phyloP scores from a whole-genome alignment of 179 eudicot species.

The Silene coronaria region DNA sequence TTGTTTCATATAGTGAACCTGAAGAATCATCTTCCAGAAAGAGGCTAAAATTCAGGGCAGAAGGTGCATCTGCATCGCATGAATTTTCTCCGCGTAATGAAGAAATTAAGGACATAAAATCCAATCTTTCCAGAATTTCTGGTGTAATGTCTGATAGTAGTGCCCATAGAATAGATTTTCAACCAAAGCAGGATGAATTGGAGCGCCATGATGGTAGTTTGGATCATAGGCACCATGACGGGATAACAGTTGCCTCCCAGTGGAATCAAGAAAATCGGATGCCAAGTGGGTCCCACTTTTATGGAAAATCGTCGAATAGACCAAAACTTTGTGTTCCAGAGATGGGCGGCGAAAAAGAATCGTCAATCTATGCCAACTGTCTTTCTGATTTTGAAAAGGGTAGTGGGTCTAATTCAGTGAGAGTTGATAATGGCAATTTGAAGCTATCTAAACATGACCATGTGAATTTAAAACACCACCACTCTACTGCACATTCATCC shows the following conservation, averaged over 20 bases:
- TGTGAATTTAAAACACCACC: slow-evolving; percentile 19
- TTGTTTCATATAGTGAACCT: slow-evolving; percentile 21
- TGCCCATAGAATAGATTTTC: slow-evolving; percentile 17
- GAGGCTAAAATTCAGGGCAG: slow-evolving; percentile 20
- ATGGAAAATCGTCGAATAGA: slow-evolving; percentile 18
- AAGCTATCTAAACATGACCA: slow-evolving; percentile 18
- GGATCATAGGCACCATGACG: slow-evolving; percentile 5
- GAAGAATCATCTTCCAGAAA: slow-evolving; percentile 21
- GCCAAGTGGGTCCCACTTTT: slow-evolving; percentile 20
- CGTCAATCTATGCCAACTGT: slow-evolving; percentile 16
- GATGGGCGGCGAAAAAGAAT: slow-evolving; percentile 22
- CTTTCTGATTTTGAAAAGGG: slow-evolving; percentile 26
- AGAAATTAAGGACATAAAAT: slow-evolving; percentile 25
- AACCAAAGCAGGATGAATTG: slow-evolving; percentile 13
- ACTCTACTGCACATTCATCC: slow-evolving; percentile 5
- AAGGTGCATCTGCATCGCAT: slow-evolving; percentile 17
- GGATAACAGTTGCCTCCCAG: slow-evolving; percentile 17
- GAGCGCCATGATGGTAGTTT: slow-evolving; percentile 18
- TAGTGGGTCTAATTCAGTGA: slow-evolving; percentile 16
- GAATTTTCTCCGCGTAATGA: slow-evolving; percentile 19
- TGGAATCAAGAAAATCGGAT: slow-evolving; percentile 24
- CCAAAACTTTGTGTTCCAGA: slow-evolving; percentile 19
- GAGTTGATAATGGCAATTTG: slow-evolving; percentile 21
- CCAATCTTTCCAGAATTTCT: slow-evolving; percentile 21
- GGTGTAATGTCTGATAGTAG: slow-evolving; percentile 15